A percentile compares a stretch with the other conserved stretches of the same genome.
Evolutionary conservation across 129 eudicot species (phyloP).

Genomic region (Silybum marianum): DNA sequence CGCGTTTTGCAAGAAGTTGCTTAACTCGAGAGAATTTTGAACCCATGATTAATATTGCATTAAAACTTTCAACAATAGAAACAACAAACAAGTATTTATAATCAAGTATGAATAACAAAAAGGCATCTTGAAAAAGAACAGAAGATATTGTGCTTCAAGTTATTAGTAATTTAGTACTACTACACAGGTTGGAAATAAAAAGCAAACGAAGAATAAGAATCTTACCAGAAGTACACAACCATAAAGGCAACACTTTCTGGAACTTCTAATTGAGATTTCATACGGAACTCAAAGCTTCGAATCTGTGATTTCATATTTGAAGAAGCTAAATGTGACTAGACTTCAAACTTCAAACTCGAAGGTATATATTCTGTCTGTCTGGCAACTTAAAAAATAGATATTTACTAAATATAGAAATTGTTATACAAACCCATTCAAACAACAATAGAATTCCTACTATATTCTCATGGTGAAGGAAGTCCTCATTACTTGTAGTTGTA

Average conservation of each 20-base stretch:
- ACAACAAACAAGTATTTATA: conserved; percentile 10
- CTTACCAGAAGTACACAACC: conserved; percentile 25
- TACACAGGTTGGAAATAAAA: conserved; percentile 8
- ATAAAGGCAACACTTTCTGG: conserved; percentile 30
- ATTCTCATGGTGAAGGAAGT: conserved; percentile 20
- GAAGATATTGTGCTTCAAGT: conserved; percentile 24
- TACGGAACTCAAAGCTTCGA: conserved; percentile 7
- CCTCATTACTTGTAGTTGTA: conserved; percentile 26
- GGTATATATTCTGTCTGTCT: conserved; percentile 23
- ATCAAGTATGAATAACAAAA: conserved; percentile 12
- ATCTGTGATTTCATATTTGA: not conserved
- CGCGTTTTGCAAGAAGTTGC: conserved; percentile 36
- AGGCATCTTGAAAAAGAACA: conserved; percentile 3
- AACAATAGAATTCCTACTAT: not conserved
- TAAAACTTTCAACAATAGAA: not conserved
- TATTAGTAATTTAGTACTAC: not conserved
- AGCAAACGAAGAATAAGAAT: conserved; percentile 37
- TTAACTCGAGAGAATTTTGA: conserved; percentile 40
- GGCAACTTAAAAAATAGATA: conserved; percentile 10
- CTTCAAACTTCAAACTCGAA: conserved; percentile 16
- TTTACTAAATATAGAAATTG: not conserved
- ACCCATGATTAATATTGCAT: conserved; percentile 35
- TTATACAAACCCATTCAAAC: not conserved
- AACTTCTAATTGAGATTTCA: conserved; percentile 17
- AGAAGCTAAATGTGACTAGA: conserved; percentile 5